Evolutionary conservation across 495 filamentous ascomycete species (phyloP).

Genomic region (Platismatia glauca): DNA sequence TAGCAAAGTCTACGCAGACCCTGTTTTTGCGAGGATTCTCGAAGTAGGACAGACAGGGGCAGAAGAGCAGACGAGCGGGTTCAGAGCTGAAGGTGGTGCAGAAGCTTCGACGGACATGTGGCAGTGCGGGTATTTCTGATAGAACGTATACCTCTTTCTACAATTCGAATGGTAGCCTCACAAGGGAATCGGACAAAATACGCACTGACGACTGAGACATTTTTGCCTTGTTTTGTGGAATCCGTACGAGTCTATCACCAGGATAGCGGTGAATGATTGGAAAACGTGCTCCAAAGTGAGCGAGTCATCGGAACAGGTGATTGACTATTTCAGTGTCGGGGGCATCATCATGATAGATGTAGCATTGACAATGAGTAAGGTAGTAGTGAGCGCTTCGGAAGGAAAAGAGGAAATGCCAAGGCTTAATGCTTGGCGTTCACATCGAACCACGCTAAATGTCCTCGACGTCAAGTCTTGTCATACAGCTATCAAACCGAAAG

Average conservation of each 20-base stretch:
- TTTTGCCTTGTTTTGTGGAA: background rate
- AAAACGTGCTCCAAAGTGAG: background rate
- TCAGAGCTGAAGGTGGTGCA: background rate
- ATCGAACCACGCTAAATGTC: background rate
- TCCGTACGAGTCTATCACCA: too few relatives aligned
- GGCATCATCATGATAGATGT: too few relatives aligned
- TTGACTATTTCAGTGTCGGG: too few relatives aligned
- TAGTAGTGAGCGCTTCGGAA: too few relatives aligned
- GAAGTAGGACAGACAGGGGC: background rate
- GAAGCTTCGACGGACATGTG: background rate
- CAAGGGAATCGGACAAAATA: background rate
- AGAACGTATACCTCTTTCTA: background rate
- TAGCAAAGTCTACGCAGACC: background rate
- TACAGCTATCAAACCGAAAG: constrained; percentile 4
- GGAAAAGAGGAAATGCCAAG: background rate
- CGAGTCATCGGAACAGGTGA: background rate
- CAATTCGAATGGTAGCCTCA: background rate
- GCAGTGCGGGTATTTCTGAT: background rate
- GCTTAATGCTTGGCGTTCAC: background rate
- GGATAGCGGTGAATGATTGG: too few relatives aligned
- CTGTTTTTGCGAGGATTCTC: background rate
- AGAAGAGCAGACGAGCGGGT: background rate
- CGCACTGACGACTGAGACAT: background rate
- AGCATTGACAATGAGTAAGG: too few relatives aligned
- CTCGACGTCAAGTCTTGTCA: constrained; percentile 3